Evolutionary conservation across 1,284 basidiomycete species (phyloP).

Genomic region (Xanthoconium separans): DNA sequence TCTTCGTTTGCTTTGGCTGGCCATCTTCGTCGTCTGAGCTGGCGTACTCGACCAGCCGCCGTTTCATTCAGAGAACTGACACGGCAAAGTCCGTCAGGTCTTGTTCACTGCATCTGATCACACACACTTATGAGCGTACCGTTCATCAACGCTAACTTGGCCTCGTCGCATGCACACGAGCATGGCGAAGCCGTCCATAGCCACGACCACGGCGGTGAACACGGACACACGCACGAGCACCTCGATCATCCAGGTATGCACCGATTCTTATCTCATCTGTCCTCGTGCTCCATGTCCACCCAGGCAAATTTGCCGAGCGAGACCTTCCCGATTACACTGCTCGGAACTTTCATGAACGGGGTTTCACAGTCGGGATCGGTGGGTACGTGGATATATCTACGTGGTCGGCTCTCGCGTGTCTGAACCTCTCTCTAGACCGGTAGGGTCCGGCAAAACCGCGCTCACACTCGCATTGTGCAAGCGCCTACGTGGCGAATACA

Average conservation of each 20-base stretch:
- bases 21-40: conserved; percentile 29
- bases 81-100: conserved; percentile 18
- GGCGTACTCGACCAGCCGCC: conserved; percentile 30
- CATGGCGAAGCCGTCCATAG: conserved; percentile 24
- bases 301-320: conserved; percentile 90
- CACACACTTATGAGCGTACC: conserved; percentile 53
- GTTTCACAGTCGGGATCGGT: conserved; percentile 96
- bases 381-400: conserved; percentile 58
- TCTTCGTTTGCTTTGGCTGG: conserved; percentile 29
- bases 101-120: conserved; percentile 9
- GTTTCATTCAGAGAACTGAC: conserved; percentile 24
- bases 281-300: conserved; percentile 10
- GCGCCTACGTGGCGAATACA: conserved; percentile 78
- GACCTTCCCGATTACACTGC: conserved; percentile 87
- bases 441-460: conserved; percentile 97
- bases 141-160: conserved; percentile 62
- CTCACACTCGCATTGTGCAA: conserved; percentile 92
- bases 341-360: conserved; percentile 89
- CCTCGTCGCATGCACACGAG: conserved; percentile 43
- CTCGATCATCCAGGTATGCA: conserved; percentile 81
- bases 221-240: conserved; percentile 91
- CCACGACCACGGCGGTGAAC: conserved; percentile 57
- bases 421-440: conserved; percentile 57
- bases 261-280: background rate
- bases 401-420: background rate